Evolutionary conservation across 768 basidiomycete species (phyloP).

Genomic region (Mycena chlorophos): DNA sequence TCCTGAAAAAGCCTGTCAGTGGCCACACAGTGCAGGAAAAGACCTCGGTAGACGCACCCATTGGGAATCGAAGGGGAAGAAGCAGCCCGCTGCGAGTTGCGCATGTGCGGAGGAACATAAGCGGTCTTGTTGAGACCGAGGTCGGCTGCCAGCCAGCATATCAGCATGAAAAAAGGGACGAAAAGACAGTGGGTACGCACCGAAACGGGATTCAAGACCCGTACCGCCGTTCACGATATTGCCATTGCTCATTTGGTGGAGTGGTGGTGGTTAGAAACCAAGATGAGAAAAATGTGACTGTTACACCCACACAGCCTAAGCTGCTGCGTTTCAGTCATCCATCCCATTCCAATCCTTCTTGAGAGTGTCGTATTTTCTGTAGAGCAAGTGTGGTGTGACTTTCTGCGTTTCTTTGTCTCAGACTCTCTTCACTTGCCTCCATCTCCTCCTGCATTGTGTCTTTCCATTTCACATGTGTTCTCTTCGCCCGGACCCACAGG

Average conservation of each 20-base stretch:
- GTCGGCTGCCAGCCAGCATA: conserved; percentile 49
- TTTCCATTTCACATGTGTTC: background rate
- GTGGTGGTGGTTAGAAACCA: conserved; percentile 31
- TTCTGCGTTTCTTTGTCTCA: background rate
- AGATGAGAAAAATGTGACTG: background rate
- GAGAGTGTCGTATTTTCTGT: background rate
- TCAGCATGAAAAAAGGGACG: conserved; percentile 7
- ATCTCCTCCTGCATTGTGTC: conserved; percentile 5
- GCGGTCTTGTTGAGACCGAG: conserved; percentile 78
- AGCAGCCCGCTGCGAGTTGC: conserved; percentile 83
- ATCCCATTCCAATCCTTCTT: background rate
- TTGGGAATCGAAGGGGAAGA: conserved; percentile 52
- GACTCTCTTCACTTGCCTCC: background rate
- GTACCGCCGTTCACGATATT: conserved; percentile 69
- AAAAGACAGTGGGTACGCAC: conserved; percentile 41
- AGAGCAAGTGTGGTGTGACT: background rate
- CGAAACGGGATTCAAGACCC: conserved; percentile 75
- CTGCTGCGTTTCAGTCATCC: background rate
- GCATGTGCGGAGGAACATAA: conserved; percentile 88
- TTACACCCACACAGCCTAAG: background rate
- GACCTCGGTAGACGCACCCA: conserved; percentile 47
- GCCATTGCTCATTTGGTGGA: conserved; percentile 86
- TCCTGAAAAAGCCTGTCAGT: conserved; percentile 38
- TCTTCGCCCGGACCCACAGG: background rate
- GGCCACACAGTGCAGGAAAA: conserved; percentile 19